These are phyloP conservation scores for Epichloe coenophiala DNA, from an alignment of 2,329 filamentous ascomycete genomes.

Conservation along the genomic window DNA sequence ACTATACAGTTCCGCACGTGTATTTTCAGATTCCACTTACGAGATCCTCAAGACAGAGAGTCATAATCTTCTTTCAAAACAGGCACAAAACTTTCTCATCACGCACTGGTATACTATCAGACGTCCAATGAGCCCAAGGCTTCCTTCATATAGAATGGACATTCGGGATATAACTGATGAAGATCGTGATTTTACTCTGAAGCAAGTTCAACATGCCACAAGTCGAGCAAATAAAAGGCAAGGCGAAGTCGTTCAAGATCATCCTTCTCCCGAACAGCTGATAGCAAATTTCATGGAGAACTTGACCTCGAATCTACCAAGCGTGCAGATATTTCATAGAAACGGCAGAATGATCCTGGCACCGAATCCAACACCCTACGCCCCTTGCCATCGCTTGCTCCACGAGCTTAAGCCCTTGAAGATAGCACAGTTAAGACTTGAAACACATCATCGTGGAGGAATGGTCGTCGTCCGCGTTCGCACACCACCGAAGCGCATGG, in stretches of 20 bases:
- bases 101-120: no score
- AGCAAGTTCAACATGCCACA: not conserved
- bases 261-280: not conserved
- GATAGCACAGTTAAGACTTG: slow-evolving; percentile 17
- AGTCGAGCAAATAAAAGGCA: not conserved
- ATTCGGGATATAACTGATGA: not conserved
- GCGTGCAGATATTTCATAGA: no score
- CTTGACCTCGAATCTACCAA: not conserved
- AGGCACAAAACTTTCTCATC: no score
- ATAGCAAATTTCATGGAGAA: not conserved
- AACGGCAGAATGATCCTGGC: no score
- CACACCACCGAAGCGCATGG: slow-evolving; percentile 8
- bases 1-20: no score
- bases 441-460: slow-evolving; percentile 15
- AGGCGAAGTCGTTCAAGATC: not conserved
- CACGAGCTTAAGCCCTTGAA: slow-evolving; percentile 11
- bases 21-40: no score
- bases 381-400: slow-evolving; percentile 5
- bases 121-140: slow-evolving; percentile 7
- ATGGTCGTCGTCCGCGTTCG: slow-evolving; percentile 9
- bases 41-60: no score
- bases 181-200: not conserved
- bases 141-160: not conserved
- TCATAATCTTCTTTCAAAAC: no score
- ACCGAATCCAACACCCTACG: not conserved